Conservation (phyloP, 2,329 filamentous ascomycete species). For the Paracamarosporium sp. region DNA sequence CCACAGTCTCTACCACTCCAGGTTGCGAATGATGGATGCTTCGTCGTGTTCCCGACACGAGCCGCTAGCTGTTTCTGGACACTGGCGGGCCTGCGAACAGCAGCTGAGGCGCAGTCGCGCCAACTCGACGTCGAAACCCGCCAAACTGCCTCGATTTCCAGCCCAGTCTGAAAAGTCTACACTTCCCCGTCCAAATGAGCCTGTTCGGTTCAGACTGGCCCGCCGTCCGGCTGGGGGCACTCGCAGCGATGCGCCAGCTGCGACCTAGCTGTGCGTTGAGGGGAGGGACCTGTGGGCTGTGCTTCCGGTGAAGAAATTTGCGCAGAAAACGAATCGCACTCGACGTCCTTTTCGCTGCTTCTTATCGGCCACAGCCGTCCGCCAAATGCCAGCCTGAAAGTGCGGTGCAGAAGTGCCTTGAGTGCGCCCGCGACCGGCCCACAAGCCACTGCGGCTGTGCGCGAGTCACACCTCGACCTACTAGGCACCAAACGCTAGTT, state of each 20-base stretch:
- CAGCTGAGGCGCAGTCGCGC: constrained; percentile 9
- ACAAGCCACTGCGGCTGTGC: constrained; percentile 35
- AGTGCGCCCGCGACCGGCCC: constrained; percentile 28
- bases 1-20: neutral
- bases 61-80: constrained; percentile 7
- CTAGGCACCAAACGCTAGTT: constrained; percentile 40
- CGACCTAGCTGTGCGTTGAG: neutral
- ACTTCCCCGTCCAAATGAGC: neutral
- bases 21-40: neutral
- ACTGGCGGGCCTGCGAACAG: neutral
- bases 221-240: neutral
- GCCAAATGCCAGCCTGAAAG: constrained; percentile 9
- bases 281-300: constrained; percentile 31
- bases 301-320: constrained; percentile 34
- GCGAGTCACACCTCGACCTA: constrained; percentile 24
- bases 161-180: neutral
- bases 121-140: neutral
- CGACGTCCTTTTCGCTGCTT: constrained; percentile 31
- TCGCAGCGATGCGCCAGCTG: neutral
- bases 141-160: neutral
- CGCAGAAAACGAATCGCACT: constrained; percentile 14
- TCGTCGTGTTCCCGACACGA: neutral
- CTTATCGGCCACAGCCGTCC: constrained; percentile 30
- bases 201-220: neutral
- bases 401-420: constrained; percentile 29